A percentile compares a stretch with the other conserved stretches of the same genome.
phyloP scores from a whole-genome alignment of 1,139 yeast genomes.

The Sugiyamaella xylanicola region DNA sequence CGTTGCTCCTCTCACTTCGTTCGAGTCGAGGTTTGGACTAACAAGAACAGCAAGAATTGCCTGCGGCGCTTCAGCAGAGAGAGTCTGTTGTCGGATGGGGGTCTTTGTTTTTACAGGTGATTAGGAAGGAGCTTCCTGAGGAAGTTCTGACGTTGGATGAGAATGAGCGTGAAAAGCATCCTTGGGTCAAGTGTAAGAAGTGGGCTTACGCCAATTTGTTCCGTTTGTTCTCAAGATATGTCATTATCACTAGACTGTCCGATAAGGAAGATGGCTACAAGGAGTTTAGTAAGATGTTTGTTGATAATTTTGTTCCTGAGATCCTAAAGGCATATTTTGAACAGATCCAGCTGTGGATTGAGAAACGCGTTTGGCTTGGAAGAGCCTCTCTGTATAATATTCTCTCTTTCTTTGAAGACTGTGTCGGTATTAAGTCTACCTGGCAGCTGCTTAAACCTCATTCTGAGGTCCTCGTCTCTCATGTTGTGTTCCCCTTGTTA shows the following conservation, averaged over 20 bases:
- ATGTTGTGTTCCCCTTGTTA: constrained; percentile 76
- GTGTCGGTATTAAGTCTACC: constrained; percentile 64
- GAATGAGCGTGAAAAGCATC: constrained; percentile 51
- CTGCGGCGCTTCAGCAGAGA: constrained; percentile 62
- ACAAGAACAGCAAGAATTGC: constrained; percentile 60
- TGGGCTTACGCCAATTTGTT: constrained; percentile 85
- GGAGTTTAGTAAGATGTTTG: constrained; percentile 41
- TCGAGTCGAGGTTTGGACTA: background rate
- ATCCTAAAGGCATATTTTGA: constrained; percentile 63
- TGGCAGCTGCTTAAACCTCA: constrained; percentile 77
- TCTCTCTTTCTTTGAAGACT: constrained; percentile 69
- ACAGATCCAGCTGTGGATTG: constrained; percentile 75
- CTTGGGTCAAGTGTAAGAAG: constrained; percentile 81
- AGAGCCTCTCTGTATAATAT: constrained; percentile 66
- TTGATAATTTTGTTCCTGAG: constrained; percentile 66
- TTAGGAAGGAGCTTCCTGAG: constrained; percentile 62
- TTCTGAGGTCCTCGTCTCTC: constrained; percentile 63
- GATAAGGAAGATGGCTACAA: constrained; percentile 41
- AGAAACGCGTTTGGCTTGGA: constrained; percentile 66
- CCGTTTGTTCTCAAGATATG: constrained; percentile 76
- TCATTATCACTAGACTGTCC: constrained; percentile 45
- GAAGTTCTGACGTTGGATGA: constrained; percentile 50
- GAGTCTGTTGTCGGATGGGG: constrained; percentile 73
- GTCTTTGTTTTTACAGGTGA: constrained; percentile 68
- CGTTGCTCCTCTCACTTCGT: background rate